These are phyloP conservation scores for Cyclospora cayetanensis DNA, from an alignment of 169 alveolate species.

Conservation along the genomic window DNA sequence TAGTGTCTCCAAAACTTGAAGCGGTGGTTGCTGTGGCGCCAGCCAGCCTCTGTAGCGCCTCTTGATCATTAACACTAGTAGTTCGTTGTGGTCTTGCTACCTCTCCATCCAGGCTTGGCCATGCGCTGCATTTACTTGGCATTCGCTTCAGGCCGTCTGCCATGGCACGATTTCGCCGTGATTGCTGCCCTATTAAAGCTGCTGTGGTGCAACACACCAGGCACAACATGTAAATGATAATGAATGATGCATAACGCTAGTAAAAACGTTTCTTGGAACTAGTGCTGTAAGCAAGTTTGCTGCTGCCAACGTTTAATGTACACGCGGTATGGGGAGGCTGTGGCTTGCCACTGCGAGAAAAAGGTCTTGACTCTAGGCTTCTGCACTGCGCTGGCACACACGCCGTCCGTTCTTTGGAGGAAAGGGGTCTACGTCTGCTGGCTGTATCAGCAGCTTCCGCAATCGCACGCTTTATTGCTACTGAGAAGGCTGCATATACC, in stretches of 20 bases:
- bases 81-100: background rate
- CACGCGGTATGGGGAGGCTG: background rate
- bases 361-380: background rate
- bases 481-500: constrained; percentile 6
- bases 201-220: too few relatives aligned
- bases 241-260: too few relatives aligned
- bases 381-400: background rate
- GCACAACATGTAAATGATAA: too few relatives aligned
- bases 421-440: constrained; percentile 54
- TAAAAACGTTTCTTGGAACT: too few relatives aligned
- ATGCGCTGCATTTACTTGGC: background rate
- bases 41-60: background rate
- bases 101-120: background rate
- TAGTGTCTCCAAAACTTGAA: background rate
- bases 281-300: background rate
- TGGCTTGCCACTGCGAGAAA: constrained; percentile 55
- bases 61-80: background rate
- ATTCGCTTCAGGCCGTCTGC: too few relatives aligned
- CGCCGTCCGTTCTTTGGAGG: constrained; percentile 12
- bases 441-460: constrained; percentile 33
- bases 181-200: too few relatives aligned
- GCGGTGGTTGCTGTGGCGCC: background rate
- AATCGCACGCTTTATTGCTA: background rate
- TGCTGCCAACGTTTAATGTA: background rate
- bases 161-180: too few relatives aligned